phyloP scores from a whole-genome alignment of 345 rosid species.

The Syzygium jambos region DNA sequence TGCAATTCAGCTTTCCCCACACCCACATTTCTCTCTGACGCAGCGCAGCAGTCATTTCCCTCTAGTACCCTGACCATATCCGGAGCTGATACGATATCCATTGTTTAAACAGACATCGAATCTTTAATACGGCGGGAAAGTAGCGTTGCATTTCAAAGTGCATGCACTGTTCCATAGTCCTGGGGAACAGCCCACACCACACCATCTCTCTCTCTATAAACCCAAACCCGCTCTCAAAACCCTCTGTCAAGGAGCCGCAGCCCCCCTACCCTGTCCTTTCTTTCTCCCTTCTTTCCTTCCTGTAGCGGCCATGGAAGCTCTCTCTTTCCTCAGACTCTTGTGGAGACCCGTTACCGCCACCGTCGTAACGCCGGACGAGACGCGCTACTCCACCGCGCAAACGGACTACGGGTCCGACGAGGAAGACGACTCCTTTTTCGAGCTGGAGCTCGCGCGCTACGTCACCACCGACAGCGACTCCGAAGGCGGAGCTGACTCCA shows the following conservation, averaged over 20 bases:
- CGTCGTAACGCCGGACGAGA: background rate
- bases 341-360: background rate
- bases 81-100: too few relatives aligned
- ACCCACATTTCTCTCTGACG: background rate
- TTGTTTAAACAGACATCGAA: too few relatives aligned
- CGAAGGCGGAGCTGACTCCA: background rate
- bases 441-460: slow-evolving; percentile 4
- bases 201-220: background rate
- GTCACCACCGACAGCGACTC: background rate
- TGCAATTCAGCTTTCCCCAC: background rate
- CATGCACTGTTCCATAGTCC: background rate
- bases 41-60: background rate
- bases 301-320: slow-evolving; percentile 3
- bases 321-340: slow-evolving; percentile 1
- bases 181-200: background rate
- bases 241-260: background rate
- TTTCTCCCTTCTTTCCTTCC: background rate
- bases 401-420: background rate
- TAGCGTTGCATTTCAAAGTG: background rate
- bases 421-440: slow-evolving; percentile 13
- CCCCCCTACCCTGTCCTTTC: background rate
- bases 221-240: background rate
- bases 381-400: background rate
- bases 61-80: background rate
- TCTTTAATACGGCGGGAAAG: background rate